phyloP scores from a whole-genome alignment of 257 asterid species.

The Ilex aquifolium region DNA sequence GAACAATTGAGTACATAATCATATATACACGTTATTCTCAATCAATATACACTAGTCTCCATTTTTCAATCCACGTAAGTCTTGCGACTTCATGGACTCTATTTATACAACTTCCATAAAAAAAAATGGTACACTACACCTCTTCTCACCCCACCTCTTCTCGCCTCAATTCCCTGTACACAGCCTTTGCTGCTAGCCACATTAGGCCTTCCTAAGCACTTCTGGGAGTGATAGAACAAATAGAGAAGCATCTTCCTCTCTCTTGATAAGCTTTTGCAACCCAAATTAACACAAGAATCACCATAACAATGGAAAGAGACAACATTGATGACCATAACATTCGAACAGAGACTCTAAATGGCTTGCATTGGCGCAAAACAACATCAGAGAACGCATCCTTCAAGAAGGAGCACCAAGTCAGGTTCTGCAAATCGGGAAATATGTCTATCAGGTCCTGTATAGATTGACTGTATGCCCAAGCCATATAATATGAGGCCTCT shows the following conservation, averaged over 20 bases:
- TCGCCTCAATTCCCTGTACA: slow-evolving; percentile 2
- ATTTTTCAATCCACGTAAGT: no score
- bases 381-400: slow-evolving; percentile 37
- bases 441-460: slow-evolving; percentile 31
- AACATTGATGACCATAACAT: slow-evolving; percentile 39
- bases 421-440: slow-evolving; percentile 41
- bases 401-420: slow-evolving; percentile 30
- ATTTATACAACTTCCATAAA: no score
- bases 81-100: no score
- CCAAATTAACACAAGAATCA: slow-evolving; percentile 33
- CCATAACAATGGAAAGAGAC: slow-evolving; percentile 37
- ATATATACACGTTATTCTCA: no score
- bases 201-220: background rate
- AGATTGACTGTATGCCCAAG: slow-evolving; percentile 38
- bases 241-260: slow-evolving; percentile 23
- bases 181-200: background rate
- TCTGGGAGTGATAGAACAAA: slow-evolving; percentile 26
- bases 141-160: background rate
- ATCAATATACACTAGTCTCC: no score
- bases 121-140: no score
- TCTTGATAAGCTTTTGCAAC: slow-evolving; percentile 33
- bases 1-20: no score
- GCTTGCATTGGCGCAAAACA: slow-evolving; percentile 34
- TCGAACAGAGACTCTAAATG: slow-evolving; percentile 24
- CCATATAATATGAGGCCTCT: slow-evolving; percentile 21